Evolutionary conservation across 1,284 basidiomycete genomes (phyloP).

Genomic region (Cutaneotrichosporon sp.): DNA sequence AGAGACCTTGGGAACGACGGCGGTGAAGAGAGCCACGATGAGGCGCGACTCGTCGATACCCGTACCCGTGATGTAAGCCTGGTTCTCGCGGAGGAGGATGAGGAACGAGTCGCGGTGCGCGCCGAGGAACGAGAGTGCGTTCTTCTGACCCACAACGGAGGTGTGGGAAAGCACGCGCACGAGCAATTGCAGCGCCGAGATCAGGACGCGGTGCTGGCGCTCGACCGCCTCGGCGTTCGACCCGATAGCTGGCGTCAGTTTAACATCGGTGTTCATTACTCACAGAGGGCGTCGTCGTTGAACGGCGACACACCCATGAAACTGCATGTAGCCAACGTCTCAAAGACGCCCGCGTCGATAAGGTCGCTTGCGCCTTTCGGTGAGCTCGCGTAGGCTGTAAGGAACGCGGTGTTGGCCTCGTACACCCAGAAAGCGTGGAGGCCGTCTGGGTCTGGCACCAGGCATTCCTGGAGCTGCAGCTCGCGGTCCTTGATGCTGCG

Average conservation of each 20-base stretch:
- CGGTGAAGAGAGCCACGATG: constrained; percentile 54
- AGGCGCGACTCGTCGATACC: constrained; percentile 56
- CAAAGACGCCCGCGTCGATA: constrained; percentile 74
- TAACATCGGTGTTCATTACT: constrained; percentile 32
- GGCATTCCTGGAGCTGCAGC: constrained; percentile 69
- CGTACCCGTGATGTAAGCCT: constrained; percentile 49
- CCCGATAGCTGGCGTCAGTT: constrained; percentile 21
- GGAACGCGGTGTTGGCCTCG: constrained; percentile 86
- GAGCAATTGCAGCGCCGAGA: constrained; percentile 41
- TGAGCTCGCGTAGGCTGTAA: constrained; percentile 78
- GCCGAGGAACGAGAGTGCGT: constrained; percentile 56
- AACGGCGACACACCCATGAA: constrained; percentile 79
- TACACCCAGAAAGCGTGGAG: constrained; percentile 92
- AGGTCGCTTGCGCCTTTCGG: constrained; percentile 80
- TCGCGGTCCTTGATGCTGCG: constrained; percentile 81
- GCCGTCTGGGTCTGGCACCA: constrained; percentile 87
- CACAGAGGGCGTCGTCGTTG: constrained; percentile 77
- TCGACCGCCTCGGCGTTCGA: constrained; percentile 29
- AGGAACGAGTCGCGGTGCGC: constrained; percentile 59
- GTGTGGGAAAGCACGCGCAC: constrained; percentile 35
- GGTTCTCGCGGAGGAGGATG: constrained; percentile 54
- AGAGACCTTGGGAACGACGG: constrained; percentile 54
- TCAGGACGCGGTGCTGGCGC: constrained; percentile 45
- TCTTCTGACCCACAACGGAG: constrained; percentile 18
- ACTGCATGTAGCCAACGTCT: constrained; percentile 79